These are phyloP conservation scores for Eucalyptus lansdowneana DNA, from an alignment of 345 rosid species.

Conservation along the genomic window DNA sequence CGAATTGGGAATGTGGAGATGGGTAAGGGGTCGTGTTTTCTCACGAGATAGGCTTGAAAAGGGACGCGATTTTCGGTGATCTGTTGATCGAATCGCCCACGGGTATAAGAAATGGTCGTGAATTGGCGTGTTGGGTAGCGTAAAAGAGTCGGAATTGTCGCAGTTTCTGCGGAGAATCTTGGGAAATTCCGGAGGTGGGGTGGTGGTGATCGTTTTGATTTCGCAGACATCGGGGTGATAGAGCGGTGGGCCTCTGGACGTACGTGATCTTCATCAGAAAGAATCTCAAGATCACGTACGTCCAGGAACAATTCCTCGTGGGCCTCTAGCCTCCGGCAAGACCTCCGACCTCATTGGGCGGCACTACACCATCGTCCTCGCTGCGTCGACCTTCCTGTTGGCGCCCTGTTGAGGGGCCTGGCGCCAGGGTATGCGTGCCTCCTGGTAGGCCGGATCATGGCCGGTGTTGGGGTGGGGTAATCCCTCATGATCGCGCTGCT, in stretches of 20 bases:
- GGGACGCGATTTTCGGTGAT: neutral
- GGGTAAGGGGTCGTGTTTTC: neutral
- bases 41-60: neutral
- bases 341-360: slow-evolving; percentile 46
- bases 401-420: slow-evolving; percentile 43
- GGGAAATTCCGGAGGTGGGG: neutral
- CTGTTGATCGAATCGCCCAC: neutral
- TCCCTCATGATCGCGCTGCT: slow-evolving; percentile 59
- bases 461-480: slow-evolving; percentile 49
- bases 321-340: slow-evolving; percentile 44
- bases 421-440: neutral
- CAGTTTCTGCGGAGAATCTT: neutral
- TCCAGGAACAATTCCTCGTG: slow-evolving; percentile 35
- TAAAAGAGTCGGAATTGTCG: neutral
- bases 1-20: neutral
- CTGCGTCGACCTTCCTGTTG: slow-evolving; percentile 36
- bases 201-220: neutral
- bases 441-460: neutral
- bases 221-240: slow-evolving; percentile 48
- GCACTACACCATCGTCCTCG: slow-evolving; percentile 39
- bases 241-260: slow-evolving; percentile 19
- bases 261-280: slow-evolving; percentile 25
- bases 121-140: neutral
- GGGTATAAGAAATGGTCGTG: neutral
- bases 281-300: slow-evolving; percentile 28